Conservation (phyloP, 2,329 filamentous ascomycete species). For the Ophiobolus disseminans region DNA sequence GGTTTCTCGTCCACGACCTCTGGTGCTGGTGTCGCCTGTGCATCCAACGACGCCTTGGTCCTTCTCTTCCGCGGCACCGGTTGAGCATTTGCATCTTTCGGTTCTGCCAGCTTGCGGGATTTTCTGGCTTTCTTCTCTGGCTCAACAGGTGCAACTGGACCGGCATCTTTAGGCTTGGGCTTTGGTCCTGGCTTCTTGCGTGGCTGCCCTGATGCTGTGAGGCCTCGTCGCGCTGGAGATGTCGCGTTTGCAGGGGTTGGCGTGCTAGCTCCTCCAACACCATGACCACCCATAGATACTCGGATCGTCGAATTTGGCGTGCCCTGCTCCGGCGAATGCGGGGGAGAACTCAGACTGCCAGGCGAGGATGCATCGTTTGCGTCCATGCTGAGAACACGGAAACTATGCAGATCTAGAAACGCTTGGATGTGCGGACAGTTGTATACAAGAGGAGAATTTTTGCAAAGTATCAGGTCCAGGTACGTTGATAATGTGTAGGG, state of each 20-base stretch:
- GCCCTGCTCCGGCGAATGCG: conserved; percentile 47
- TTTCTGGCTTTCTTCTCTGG: conserved; percentile 54
- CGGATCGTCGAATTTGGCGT: conserved; percentile 44
- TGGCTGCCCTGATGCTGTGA: conserved; percentile 45
- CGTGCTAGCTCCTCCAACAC: conserved; percentile 36
- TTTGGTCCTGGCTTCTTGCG: conserved; percentile 55
- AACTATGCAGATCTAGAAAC: conserved; percentile 8
- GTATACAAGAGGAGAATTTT: not conserved
- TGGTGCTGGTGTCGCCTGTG: conserved; percentile 39
- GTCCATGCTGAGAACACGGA: conserved; percentile 38
- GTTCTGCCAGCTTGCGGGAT: conserved; percentile 53
- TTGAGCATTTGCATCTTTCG: conserved; percentile 57
- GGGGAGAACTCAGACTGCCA: conserved; percentile 47
- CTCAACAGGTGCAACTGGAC: conserved; percentile 41
- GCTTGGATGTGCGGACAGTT: conserved; percentile 3
- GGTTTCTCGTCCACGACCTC: conserved; percentile 35
- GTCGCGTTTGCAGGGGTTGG: conserved; percentile 40
- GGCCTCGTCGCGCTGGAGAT: conserved; percentile 37
- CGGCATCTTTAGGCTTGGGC: conserved; percentile 48
- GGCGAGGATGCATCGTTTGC: conserved; percentile 44
- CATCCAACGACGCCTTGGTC: conserved; percentile 48
- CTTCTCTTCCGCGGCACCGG: conserved; percentile 59
- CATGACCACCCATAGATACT: conserved; percentile 38
- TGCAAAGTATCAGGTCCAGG: too few species aligned
- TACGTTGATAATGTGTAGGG: conserved; percentile 4